Evolutionary conservation across 768 basidiomycete genomes (phyloP), one percentile per base, ranked within the genome.

Genomic region (Phaffia tasmanica): DNA sequence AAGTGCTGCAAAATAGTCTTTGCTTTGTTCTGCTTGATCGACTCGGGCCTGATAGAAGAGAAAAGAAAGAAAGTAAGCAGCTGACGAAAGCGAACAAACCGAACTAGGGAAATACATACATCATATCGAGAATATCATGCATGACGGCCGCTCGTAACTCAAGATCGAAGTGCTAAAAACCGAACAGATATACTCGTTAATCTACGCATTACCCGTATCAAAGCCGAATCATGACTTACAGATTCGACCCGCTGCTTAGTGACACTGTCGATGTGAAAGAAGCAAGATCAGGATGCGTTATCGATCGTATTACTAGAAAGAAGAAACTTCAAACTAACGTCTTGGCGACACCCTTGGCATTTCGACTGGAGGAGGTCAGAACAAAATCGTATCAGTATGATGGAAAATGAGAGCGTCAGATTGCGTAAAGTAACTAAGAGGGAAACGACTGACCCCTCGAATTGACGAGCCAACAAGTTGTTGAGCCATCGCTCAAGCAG

Each of bases 161-260:
- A 47, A 99, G 81, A 76, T 99, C 95, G 72, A 93, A 98, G 76
- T 99, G 95, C 11, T 35, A 6, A 54, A 27, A 18, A 58, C 23
- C n/a, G 32, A 16, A 19, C 27, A 42, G 35, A 42, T 42, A 11
- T 11, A 42, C 11, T 42, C 4, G 35, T 42, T 58, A n/a, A 35
- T 25, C 30, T 25, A 30, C 15, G 32, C 32, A 21, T 30, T 57
- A 32, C 35, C 11, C 35, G 11, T 42, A 11, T 42, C 4, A 11
- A 42, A 11, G 57, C 18, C 27, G 9, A 11, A 21, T 30, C 32
- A 58, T n/a, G 15, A 19, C 21, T 3, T 35, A 11, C 32, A 42
- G 92, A 95, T 77, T 99, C 95, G 18, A 98, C 95, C 73, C 94
- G 85, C 78, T 99, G 95, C 78, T 99, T 99, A 29, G 95, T 99